phyloP scores from a whole-genome alignment of 2,329 filamentous ascomycete genomes.

The Nemania abortiva region DNA sequence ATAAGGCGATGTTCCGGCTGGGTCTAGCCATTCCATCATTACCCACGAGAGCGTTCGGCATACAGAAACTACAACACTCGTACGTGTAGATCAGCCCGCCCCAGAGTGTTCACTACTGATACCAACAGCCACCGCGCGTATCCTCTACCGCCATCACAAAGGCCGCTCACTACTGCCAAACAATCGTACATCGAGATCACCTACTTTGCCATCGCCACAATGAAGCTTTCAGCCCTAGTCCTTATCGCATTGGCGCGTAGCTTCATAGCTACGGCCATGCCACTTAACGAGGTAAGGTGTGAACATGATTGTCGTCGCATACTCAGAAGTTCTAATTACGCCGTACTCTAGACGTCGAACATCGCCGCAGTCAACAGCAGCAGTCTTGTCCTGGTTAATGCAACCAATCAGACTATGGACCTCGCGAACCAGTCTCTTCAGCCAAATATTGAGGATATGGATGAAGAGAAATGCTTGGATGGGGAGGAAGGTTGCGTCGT shows the following conservation, averaged over 20 bases:
- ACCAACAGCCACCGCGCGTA: constrained; percentile 3
- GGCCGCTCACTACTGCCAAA: constrained; percentile 3
- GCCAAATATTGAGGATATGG: not conserved
- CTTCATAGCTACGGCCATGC: constrained; percentile 5
- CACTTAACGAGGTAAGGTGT: constrained; percentile 4
- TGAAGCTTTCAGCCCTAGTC: constrained; percentile 2
- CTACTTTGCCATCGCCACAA: constrained; percentile 1
- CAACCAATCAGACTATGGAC: constrained; percentile 2
- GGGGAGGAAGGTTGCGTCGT: too few species aligned
- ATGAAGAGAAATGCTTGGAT: too few species aligned
- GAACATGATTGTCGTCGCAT: constrained; percentile 1
- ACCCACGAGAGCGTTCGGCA: constrained; percentile 4
- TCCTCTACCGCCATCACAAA: constrained; percentile 4
- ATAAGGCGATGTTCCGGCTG: not conserved
- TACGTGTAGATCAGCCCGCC: not conserved
- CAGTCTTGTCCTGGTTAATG: constrained; percentile 4
- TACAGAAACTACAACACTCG: constrained; percentile 11
- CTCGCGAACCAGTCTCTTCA: constrained; percentile 11
- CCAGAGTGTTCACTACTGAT: constrained; percentile 4
- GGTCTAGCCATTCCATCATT: not conserved
- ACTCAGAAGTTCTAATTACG: constrained; percentile 6
- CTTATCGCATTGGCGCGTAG: constrained; percentile 1
- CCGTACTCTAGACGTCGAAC: constrained; percentile 8
- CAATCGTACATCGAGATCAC: constrained; percentile 8
- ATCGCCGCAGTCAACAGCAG: constrained; percentile 8